Evolutionary conservation across 257 asterid species (phyloP).

Genomic region (Plantago major): DNA sequence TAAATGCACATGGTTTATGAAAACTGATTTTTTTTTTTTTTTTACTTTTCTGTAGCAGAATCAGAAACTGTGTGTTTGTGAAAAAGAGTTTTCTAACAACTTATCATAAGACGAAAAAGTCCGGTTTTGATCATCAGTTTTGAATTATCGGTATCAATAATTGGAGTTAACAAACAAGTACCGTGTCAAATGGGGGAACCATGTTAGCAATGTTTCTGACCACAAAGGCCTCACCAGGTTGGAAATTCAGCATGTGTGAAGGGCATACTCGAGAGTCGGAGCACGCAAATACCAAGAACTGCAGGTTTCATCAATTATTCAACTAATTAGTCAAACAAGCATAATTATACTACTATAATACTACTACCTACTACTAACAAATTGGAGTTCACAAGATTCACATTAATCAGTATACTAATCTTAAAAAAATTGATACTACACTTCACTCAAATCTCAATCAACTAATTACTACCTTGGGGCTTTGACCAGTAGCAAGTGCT

Average conservation of each 20-base stretch:
- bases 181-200: conserved; percentile 60
- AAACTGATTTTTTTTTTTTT: too few species aligned
- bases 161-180: background rate
- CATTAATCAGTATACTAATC: too few species aligned
- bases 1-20: too few species aligned
- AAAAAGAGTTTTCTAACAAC: too few species aligned
- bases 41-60: too few species aligned
- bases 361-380: too few species aligned
- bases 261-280: conserved; percentile 67
- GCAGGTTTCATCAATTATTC: conserved; percentile 11
- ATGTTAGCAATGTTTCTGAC: conserved; percentile 57
- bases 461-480: conserved; percentile 36
- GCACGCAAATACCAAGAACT: conserved; percentile 65
- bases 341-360: background rate
- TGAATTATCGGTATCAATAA: too few species aligned
- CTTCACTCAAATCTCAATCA: background rate
- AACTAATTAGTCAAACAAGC: background rate
- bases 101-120: too few species aligned
- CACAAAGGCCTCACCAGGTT: conserved; percentile 62
- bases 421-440: too few species aligned
- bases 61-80: too few species aligned
- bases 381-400: too few species aligned
- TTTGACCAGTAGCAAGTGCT: conserved; percentile 36
- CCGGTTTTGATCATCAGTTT: too few species aligned
- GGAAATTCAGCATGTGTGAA: conserved; percentile 43